Conservation (phyloP, 352 stramenopile genomes). For the Globisporangium lucens region DNA sequence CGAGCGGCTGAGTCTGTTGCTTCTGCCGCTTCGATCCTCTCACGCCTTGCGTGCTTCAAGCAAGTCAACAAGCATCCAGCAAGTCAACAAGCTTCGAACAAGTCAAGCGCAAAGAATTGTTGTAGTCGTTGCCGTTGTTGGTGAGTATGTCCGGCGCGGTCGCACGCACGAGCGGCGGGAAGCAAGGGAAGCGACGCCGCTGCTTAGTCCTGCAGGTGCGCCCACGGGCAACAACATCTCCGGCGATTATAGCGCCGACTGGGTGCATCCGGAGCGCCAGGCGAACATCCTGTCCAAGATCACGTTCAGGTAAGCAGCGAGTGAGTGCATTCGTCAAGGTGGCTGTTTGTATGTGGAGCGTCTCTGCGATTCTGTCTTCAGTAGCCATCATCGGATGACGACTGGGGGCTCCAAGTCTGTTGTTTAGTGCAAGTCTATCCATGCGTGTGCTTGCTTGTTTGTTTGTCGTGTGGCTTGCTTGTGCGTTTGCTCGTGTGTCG, state of each 20-base stretch:
- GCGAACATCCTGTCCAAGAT: constrained; percentile 15
- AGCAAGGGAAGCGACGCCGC: not conserved
- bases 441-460: not conserved
- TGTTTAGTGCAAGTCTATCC: not conserved
- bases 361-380: not conserved
- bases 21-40: not conserved
- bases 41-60: not conserved
- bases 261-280: constrained; percentile 5
- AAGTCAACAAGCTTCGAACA: not conserved
- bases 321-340: not conserved
- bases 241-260: not conserved
- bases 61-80: not conserved
- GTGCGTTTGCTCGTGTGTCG: not conserved
- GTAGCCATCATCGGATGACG: not conserved
- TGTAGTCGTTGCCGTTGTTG: not conserved
- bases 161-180: constrained; percentile 1
- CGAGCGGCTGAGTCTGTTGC: not conserved
- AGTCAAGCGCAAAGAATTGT: not conserved
- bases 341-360: not conserved
- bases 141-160: not conserved
- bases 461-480: not conserved
- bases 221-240: not conserved
- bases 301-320: constrained; percentile 14
- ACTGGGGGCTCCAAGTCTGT: not conserved
- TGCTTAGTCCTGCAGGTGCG: not conserved